Conservation (phyloP, 805 yeast species). For the Hanseniaspora lindneri region DNA sequence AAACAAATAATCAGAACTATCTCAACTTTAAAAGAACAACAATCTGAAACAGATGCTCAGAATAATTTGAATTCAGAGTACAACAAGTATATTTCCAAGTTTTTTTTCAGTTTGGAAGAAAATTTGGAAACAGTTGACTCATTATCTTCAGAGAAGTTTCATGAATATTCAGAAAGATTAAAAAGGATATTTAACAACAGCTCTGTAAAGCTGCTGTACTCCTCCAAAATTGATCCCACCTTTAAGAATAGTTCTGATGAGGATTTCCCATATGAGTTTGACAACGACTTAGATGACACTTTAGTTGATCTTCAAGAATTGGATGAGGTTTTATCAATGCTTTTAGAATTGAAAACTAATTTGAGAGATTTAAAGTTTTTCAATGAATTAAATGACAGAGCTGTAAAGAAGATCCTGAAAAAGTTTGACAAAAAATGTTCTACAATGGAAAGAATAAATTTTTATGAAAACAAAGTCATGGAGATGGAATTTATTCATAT, state of each 20-base stretch:
- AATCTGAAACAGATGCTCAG: slow-evolving; percentile 23
- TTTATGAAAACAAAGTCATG: slow-evolving; percentile 9
- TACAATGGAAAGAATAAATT: slow-evolving; percentile 26
- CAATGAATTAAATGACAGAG: slow-evolving; percentile 84
- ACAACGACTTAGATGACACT: slow-evolving; percentile 28
- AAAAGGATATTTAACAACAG: slow-evolving; percentile 31
- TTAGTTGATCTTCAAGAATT: slow-evolving; percentile 33
- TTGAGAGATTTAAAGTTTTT: slow-evolving; percentile 84
- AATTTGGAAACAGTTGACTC: slow-evolving; percentile 72
- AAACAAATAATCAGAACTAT: slow-evolving; percentile 69
- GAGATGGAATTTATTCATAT: slow-evolving; percentile 8
- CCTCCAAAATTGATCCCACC: slow-evolving; percentile 11
- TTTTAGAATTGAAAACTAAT: slow-evolving; percentile 63
- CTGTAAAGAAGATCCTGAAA: slow-evolving; percentile 76
- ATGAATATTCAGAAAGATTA: slow-evolving; percentile 64
- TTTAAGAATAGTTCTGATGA: background rate
- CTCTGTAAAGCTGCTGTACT: slow-evolving; percentile 5
- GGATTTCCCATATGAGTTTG: slow-evolving; percentile 23
- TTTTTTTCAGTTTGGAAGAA: slow-evolving; percentile 67
- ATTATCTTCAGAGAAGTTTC: slow-evolving; percentile 59
- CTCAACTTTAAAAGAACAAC: slow-evolving; percentile 32
- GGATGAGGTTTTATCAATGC: slow-evolving; percentile 52
- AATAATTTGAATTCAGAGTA: slow-evolving; percentile 35
- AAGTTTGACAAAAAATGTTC: slow-evolving; percentile 79
- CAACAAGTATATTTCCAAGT: slow-evolving; percentile 43